Evolutionary conservation across 73 alveolate species (phyloP), one percentile per base, ranked within the genome.

Genomic region (Halteria grandinella): DNA sequence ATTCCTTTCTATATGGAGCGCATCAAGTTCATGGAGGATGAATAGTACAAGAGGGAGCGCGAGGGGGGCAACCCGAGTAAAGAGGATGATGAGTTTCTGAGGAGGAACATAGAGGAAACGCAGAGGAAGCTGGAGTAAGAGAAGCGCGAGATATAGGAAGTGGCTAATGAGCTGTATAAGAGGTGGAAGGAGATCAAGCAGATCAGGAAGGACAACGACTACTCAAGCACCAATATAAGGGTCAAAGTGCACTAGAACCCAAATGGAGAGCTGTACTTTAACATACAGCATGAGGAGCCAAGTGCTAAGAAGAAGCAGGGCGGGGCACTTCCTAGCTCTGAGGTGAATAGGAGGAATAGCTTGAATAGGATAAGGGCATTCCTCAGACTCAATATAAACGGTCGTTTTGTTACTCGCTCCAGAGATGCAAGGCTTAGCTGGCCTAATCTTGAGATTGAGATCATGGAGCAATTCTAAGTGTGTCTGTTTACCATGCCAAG

Each of bases 401-500:
- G 28, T 23, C 24, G 20, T 8, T 91, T 85, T 77, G 98, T 92
- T 10, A 87, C 96, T 27, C 77, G 92, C 44, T 92, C 98, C 27
- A 96, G 77, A 29, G 93, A 88, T 15, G 66, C 60, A 17, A 79
- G 72, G 31, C 80, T 96, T 18, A 79, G 71, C 34, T 93, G 97
- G 95, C 99, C 99, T n/a, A 69, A 84, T 76, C 93, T 91, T 86
- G 98, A 95, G 70, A 97, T 93, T 11, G 94, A 89, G 51, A 66
- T 97, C 40, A 86, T 86, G 72, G 97, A 90, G 60, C 76, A 87
- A 81, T 89, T 97, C 78, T 59, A 87, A 11, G 79, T 97, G 59
- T 88, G 88, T 71, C 82, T 97, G 44, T 97, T 91, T 82, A 93
- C 99, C 24, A 88, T 97, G 83, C 99, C 99, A 10, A 82, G 96